Base-by-base conservation (phyloP, 192 early-diverging fungal species). In the Coemansia umbellata region DNA sequence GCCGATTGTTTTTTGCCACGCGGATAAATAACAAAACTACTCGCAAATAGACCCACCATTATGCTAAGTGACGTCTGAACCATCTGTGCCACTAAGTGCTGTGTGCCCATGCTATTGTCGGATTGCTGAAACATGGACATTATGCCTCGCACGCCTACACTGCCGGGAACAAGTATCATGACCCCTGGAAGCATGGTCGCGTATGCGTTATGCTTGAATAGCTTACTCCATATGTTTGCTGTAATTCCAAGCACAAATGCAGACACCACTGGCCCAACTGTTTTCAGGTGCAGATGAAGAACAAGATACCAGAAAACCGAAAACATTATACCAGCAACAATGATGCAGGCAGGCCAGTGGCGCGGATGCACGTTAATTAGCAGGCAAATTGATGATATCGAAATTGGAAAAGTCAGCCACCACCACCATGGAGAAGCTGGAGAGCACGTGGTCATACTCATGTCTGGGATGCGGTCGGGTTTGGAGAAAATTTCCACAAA, bases 171-270 rank as follows among this genome's bases (percentile, higher is more conserved):
- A 35, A 91, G 68, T 23, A 92, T 57, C 36, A 92, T 63, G n/a
- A 92, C 86, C 15, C 90, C 91, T 17, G 85, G 81, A n/a, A 93
- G 66, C 44, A 93, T 79, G 2, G 83, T 85, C 6, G 84, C 87
- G 57, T 69, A 93, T 79, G 30, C 85, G 80, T 26, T 87, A 58
- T 47, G 79, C 58, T 44, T 50, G 30, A 37, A 81, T 4, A 94
- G 13, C 13, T 83, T 74, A 17, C 84, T 83, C 65, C 90, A 91
- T 8, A 88, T 58, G 55, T 94, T 92, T 17, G 80, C 80, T 3
- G 78, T 58, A 21, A 92, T 31, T 14, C 91, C 92, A 41, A 94
- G 75, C 0, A 84, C 85, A 73, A 91, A 85, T 0, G 87, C 82
- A 2, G 85, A 72, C 4, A 87, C 61, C 13, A 82, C 83, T 0